Base-by-base conservation (phyloP, 2,329 filamentous ascomycete species). In the Elsinoe batatas region DNA sequence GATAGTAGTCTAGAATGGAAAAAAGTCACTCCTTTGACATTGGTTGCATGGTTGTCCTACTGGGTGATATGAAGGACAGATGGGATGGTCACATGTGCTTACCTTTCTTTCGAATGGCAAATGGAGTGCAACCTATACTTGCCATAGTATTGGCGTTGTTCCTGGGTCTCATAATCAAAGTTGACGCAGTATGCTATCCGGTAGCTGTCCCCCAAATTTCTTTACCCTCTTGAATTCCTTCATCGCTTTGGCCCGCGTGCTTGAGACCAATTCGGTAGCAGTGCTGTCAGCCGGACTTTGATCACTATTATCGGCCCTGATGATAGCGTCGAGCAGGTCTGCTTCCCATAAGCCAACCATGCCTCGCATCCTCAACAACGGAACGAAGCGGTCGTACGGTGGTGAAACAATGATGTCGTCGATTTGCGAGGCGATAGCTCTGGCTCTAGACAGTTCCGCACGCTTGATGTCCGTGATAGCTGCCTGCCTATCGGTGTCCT, bases 331-430 rank as follows among this genome's bases (percentile, higher is more conserved):
- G 47, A 65, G 60, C 36, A 95, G 70, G 67, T 95, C 88, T 5
- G 79, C 85, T 13, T 88, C 74, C 76, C 88, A 95, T 13, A 93
- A 72, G 0, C 82, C 80, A 5, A 90, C 71, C 78, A 89, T 88
- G 7, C 80, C 89, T 53, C 88, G 77, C 20, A 95, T 72, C 47
- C 84, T 76, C 44, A 91, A 72, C 58, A 95, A 72, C 58, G 83
- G 80, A 3, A 74, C 69, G 61, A 83, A 83, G 56, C 83, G 81
- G 30, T 82, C 82, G 64, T 83, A 95, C 0, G 88, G 88, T 20
- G 82, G 77, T 35, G 79, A 83, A 40, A 79, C 75, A 69, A 94
- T 79, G 26, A 89, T 64, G 43, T 79, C 76, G 64, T 94, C 87
- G 75, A 95, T 82, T 26, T 83, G 79, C 5, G 74, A 71, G 3